A percentile compares a stretch with the other conserved stretches of the same genome.
Evolutionary conservation across 352 stramenopile genomes (phyloP).

Genomic region (Globisporangium splendens): DNA sequence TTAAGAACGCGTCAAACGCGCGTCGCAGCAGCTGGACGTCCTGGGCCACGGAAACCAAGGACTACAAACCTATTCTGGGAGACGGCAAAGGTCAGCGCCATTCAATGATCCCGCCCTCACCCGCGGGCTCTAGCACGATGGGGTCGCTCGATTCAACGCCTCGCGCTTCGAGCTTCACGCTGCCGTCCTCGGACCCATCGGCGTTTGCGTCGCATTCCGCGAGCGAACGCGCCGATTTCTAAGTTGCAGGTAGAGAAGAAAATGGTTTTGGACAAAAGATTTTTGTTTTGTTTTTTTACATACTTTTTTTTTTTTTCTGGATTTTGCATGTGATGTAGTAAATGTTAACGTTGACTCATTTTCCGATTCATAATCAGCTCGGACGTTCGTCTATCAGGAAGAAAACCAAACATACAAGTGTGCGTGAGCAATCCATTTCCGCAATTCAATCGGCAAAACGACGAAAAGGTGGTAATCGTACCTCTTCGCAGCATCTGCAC

Average conservation of each 20-base stretch:
- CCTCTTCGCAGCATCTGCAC: conserved; percentile 73
- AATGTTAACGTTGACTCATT: conserved; percentile 42
- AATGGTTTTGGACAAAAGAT: conserved; percentile 5
- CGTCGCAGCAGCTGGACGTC: conserved; percentile 71
- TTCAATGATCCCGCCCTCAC: conserved; percentile 18
- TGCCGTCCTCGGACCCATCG: conserved; percentile 33
- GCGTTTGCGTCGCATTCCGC: conserved; percentile 21
- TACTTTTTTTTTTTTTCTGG: background rate
- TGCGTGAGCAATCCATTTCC: too few species aligned
- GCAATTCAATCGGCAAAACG: too few species aligned
- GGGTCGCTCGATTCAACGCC: conserved; percentile 13
- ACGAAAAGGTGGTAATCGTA: conserved; percentile 20
- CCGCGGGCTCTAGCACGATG: conserved; percentile 10
- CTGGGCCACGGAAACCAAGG: conserved; percentile 49
- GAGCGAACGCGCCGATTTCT: conserved; percentile 70
- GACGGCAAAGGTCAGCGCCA: conserved; percentile 26
- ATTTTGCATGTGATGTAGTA: background rate
- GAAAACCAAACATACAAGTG: background rate
- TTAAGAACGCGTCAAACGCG: conserved; percentile 50
- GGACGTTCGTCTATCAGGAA: conserved; percentile 58
- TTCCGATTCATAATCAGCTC: conserved; percentile 85
- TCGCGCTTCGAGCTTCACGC: conserved; percentile 55
- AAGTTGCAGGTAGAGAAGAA: conserved; percentile 15
- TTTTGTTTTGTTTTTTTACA: background rate
- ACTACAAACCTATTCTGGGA: conserved; percentile 65